Evolutionary conservation across 78 protist species (phyloP).

Genomic region (Goniomonas avonlea): DNA sequence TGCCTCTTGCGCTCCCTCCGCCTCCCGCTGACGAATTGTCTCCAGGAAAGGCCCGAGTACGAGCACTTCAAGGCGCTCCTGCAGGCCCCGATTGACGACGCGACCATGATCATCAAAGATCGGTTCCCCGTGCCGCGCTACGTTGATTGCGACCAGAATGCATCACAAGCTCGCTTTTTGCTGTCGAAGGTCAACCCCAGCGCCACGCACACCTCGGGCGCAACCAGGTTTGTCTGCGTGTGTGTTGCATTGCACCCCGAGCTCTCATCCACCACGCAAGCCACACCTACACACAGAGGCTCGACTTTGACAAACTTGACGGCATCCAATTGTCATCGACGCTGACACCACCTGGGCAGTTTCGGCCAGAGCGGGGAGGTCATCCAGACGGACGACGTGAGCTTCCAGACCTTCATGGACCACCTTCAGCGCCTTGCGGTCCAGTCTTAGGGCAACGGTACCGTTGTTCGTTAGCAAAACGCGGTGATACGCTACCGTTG

Average conservation of each 20-base stretch:
- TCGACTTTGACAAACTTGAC: not conserved
- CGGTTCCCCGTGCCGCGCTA: constrained; percentile 32
- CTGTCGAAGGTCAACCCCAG: constrained; percentile 78
- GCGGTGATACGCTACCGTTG: too few relatives aligned
- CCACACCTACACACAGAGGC: not conserved
- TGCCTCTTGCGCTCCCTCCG: too few relatives aligned
- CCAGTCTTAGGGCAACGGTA: constrained; percentile 13
- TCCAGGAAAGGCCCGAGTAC: constrained; percentile 65
- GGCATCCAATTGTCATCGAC: not conserved
- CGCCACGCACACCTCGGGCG: constrained; percentile 56
- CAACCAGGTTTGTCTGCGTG: too few relatives aligned
- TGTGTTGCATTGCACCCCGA: not conserved
- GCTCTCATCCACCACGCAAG: not conserved
- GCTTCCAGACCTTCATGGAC: constrained; percentile 45
- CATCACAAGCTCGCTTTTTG: constrained; percentile 80
- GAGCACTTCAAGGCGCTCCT: constrained; percentile 62
- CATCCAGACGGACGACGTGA: constrained; percentile 43
- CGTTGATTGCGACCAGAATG: constrained; percentile 72
- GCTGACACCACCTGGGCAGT: not conserved
- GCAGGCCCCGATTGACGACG: constrained; percentile 55
- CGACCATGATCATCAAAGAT: constrained; percentile 27
- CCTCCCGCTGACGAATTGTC: too few relatives aligned
- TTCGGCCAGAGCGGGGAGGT: not conserved
- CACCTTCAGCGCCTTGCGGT: constrained; percentile 51
- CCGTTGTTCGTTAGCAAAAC: too few relatives aligned